These are phyloP conservation scores for Prunus mume DNA, from an alignment of 306 rosid genomes.

Conservation along the genomic window DNA sequence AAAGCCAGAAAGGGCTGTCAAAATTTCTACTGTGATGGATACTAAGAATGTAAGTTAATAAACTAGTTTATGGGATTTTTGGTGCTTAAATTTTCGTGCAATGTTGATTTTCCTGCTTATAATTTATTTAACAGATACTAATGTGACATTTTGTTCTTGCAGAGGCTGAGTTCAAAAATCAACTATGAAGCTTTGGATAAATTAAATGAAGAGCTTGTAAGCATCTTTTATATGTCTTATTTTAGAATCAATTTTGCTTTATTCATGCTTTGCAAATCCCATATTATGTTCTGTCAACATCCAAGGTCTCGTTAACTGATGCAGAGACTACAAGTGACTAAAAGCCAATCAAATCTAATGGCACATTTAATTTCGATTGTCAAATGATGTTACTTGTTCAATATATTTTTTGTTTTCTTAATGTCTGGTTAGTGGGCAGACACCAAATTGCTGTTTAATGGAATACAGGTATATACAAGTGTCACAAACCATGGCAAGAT, in stretches of 20 bases:
- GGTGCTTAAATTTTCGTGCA: not conserved
- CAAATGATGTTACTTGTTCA: not conserved
- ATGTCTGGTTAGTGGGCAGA: not conserved
- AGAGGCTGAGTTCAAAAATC: conserved; percentile 15
- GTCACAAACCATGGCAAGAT: not conserved
- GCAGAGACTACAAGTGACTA: not conserved
- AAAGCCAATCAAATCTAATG: not conserved
- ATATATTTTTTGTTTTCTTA: too few relatives aligned
- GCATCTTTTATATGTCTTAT: not conserved
- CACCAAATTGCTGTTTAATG: not conserved
- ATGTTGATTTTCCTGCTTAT: not conserved
- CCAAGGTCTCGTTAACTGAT: not conserved
- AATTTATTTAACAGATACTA: not conserved
- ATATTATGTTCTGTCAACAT: not conserved
- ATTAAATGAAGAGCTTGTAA: conserved; percentile 10
- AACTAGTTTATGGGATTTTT: not conserved
- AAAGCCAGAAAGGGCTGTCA: not conserved
- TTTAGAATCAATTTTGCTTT: not conserved
- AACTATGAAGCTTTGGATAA: conserved; percentile 7
- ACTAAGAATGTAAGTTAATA: not conserved
- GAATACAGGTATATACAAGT: not conserved
- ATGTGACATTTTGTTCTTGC: conserved; percentile 1
- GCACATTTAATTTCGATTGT: not conserved
- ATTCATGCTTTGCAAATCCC: not conserved
- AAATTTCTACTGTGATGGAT: conserved; percentile 1